Evolutionary conservation across 345 rosid genomes (phyloP).

Genomic region (Isatis tinctoria): DNA sequence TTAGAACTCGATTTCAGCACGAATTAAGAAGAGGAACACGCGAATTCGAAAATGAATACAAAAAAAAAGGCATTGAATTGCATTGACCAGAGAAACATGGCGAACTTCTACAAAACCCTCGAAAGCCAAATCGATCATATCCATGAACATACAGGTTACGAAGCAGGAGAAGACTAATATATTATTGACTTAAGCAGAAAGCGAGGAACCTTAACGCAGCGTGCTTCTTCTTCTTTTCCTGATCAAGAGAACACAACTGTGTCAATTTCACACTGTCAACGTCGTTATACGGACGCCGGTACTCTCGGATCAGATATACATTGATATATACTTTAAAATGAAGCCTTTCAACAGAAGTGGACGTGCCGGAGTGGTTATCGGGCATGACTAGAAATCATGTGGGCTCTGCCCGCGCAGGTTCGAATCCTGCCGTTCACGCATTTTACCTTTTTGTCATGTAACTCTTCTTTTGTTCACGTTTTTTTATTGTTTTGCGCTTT

Average conservation of each 20-base stretch:
- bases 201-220: not conserved
- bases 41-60: not conserved
- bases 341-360: not conserved
- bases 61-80: not conserved
- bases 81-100: not conserved
- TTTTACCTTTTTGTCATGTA: no score
- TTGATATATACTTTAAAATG: no score
- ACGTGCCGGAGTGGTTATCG: constrained; percentile 55
- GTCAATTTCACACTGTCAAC: not conserved
- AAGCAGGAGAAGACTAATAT: not conserved
- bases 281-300: not conserved
- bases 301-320: not conserved
- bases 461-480: no score
- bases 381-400: constrained; percentile 97
- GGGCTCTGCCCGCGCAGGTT: constrained; percentile 95
- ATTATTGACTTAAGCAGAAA: not conserved
- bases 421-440: constrained; percentile 61
- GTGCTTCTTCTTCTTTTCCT: not conserved
- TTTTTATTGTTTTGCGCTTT: no score
- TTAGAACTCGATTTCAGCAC: not conserved
- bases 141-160: not conserved
- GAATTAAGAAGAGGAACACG: not conserved
- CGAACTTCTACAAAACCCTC: not conserved
- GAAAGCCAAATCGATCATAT: not conserved
- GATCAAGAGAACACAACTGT: not conserved